Base-by-base conservation (phyloP, 1,284 basidiomycete species). In the Trametes polyzona region DNA sequence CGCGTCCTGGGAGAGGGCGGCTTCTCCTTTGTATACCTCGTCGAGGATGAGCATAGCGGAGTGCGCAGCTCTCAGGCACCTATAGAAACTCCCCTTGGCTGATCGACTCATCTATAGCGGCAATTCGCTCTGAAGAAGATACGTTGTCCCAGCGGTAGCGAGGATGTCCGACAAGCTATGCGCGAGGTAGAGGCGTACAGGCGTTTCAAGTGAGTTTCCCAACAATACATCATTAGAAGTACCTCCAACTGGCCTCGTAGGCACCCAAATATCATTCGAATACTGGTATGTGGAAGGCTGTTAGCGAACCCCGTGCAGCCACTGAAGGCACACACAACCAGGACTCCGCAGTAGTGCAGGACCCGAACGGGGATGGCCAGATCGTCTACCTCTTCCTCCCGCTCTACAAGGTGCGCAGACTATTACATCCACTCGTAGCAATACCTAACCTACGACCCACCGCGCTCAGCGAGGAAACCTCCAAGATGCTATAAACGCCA, bases 91-190 rank as follows among this genome's bases (percentile, higher is more conserved):
- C 7, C n/a, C 6, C 17, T 3, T 9, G 1, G 24, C 41, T 42
- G 16, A 42, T 7, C 4, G 19, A 8, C 17, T 24, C 17, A 1
- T 14, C 16, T 16, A 48, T 74, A 93, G 82, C 83, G 93, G 59
- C 83, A 92, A 77, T 97, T 96, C 67, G 95, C 95, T 0, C 78
- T 98, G 60, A 98, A 98, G 78, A 97, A 96, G 78, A 95, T 96
- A 69, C 82, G 93, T 47, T 88, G 92, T 82, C 86, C 90, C 1
- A 89, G 87, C 32, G 91, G 91, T 12, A 82, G 87, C 1, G 90
- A 93, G 35, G 90, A 88, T 17, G 91, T 93, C 19, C 87, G 86
- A 65, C 87, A 88, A 65, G 93, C 89, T 4, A 93, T 96, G 92
- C 81, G 88, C 43, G 94, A 96, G 71, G 90, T 95, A 1, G 93